phyloP scores from a whole-genome alignment of 345 rosid species.

The Eucalyptus regnans region DNA sequence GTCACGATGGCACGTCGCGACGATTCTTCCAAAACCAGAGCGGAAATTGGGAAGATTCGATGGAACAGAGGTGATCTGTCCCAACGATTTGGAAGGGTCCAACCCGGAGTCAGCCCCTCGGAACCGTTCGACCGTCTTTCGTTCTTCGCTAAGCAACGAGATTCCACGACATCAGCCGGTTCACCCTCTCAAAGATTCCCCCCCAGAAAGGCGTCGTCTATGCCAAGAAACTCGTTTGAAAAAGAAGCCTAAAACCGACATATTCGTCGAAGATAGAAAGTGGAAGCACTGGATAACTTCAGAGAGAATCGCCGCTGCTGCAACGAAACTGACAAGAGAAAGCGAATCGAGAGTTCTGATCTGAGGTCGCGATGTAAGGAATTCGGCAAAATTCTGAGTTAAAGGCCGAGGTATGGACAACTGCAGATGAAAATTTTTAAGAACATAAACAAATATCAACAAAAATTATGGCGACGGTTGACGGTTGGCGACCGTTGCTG shows the following conservation, averaged over 20 bases:
- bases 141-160: background rate
- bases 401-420: background rate
- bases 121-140: background rate
- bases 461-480: background rate
- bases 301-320: background rate
- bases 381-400: background rate
- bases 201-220: background rate
- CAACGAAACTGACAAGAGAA: background rate
- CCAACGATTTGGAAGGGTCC: background rate
- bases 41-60: background rate
- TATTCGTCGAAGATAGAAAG: background rate
- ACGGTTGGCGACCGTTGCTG: background rate
- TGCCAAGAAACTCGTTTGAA: background rate
- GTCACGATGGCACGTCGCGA: background rate
- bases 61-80: background rate
- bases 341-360: background rate
- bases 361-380: background rate
- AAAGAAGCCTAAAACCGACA: background rate
- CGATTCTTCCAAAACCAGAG: background rate
- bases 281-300: background rate
- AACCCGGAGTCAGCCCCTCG: background rate
- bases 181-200: background rate
- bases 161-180: background rate
- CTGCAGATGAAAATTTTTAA: background rate
- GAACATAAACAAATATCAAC: background rate